Percentiles rank a stretch among this genome's conserved stretches.
phyloP scores from a whole-genome alignment of 371 early-diverging fungal species.

The Coemansia sp. region DNA sequence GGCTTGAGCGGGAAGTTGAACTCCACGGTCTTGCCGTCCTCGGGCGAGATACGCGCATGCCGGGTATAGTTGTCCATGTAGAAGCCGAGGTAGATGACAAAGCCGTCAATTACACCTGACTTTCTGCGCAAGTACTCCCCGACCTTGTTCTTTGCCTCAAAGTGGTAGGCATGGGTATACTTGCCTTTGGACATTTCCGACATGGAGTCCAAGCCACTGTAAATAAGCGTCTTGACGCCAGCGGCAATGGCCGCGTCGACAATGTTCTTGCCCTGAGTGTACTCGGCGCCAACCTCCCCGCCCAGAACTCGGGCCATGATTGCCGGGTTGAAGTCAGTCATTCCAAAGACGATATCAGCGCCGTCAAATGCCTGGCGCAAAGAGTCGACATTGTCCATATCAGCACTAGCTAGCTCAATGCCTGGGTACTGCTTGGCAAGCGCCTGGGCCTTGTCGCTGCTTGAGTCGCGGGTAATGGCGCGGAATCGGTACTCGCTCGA shows the following conservation, averaged over 20 bases:
- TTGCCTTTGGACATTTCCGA: constrained; percentile 12
- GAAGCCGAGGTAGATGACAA: constrained; percentile 41
- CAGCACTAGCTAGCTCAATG: constrained; percentile 20
- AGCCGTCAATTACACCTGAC: constrained; percentile 15
- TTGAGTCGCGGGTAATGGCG: constrained; percentile 21
- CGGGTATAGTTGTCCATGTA: constrained; percentile 29
- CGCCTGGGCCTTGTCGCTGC: constrained; percentile 2
- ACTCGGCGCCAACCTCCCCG: constrained; percentile 31
- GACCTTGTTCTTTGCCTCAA: constrained; percentile 33
- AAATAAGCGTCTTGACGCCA: constrained; percentile 25
- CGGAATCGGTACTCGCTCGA: constrained; percentile 24
- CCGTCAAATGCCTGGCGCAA: constrained; percentile 18
- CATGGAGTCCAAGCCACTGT: constrained; percentile 29
- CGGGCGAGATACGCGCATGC: constrained; percentile 16
- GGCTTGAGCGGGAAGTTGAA: constrained; percentile 14
- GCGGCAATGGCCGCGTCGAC: constrained; percentile 35
- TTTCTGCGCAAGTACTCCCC: constrained; percentile 29
- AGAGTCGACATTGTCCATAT: constrained; percentile 19
- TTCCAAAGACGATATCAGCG: constrained; percentile 31
- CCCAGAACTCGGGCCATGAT: neutral
- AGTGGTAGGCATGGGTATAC: constrained; percentile 14
- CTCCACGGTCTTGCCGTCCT: constrained; percentile 15
- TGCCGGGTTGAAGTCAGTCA: constrained; percentile 18
- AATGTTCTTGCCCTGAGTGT: constrained; percentile 32
- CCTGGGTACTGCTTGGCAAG: constrained; percentile 21